These are phyloP conservation scores for Echites panduratus DNA, from an alignment of 257 asterid species.

Conservation along the genomic window DNA sequence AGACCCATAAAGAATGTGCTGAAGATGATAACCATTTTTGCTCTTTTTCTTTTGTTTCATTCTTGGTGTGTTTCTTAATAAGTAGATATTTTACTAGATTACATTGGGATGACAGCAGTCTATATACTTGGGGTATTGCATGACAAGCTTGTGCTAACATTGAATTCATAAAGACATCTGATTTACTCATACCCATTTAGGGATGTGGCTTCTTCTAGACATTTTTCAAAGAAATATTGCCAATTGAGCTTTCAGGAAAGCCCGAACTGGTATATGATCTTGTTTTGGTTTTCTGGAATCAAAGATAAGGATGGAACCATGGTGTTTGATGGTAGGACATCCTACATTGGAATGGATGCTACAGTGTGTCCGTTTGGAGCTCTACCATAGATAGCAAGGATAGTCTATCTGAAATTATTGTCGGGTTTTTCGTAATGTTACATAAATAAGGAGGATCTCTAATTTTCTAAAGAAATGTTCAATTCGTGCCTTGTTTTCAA, in stretches of 20 bases:
- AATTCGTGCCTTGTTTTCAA: not conserved
- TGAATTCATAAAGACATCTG: not conserved
- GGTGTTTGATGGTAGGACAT: not conserved
- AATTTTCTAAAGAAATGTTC: not conserved
- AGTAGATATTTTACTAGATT: not conserved
- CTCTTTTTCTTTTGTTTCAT: not conserved
- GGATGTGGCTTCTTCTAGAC: not conserved
- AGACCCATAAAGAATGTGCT: not conserved
- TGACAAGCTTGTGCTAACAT: not conserved
- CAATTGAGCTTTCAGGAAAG: not conserved
- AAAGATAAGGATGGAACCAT: not conserved
- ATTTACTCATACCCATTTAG: not conserved
- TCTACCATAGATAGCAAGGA: not conserved
- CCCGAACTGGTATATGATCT: not conserved
- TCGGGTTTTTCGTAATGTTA: not conserved
- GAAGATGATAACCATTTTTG: not conserved
- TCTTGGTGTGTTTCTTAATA: not conserved
- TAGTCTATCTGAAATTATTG: too few species aligned
- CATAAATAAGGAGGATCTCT: not conserved
- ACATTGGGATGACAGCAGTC: not conserved
- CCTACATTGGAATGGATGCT: not conserved
- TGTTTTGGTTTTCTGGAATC: not conserved
- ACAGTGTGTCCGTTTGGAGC: not conserved
- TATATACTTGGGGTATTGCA: not conserved
- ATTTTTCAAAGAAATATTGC: not conserved